phyloP scores from a whole-genome alignment of 163 green algal genomes.

The Picocystis sp. region DNA sequence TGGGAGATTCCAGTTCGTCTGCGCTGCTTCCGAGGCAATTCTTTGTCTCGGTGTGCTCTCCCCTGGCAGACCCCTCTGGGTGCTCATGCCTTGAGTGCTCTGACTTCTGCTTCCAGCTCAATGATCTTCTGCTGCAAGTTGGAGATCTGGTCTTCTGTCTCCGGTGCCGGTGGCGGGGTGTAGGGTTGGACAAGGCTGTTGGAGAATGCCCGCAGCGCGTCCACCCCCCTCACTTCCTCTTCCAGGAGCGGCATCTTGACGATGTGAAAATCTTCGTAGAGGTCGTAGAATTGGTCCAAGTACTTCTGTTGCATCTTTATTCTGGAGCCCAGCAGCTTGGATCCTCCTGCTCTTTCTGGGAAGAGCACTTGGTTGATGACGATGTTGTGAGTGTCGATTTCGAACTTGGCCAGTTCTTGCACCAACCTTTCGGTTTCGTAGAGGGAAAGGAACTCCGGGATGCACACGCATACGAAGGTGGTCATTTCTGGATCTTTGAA shows the following conservation, averaged over 20 bases:
- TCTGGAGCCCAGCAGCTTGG: conserved; percentile 54
- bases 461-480: conserved; percentile 96
- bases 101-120: conserved; percentile 6
- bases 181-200: conserved; percentile 41
- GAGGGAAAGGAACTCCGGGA: conserved; percentile 91
- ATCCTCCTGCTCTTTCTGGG: conserved; percentile 12
- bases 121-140: conserved; percentile 12
- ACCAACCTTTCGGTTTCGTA: conserved; percentile 96
- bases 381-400: conserved; percentile 90
- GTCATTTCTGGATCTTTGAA: conserved; percentile 83
- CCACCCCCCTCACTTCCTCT: conserved; percentile 38
- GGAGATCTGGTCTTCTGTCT: conserved; percentile 14
- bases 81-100: too few species aligned
- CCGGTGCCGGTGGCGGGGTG: conserved; percentile 16
- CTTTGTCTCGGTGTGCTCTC: too few species aligned
- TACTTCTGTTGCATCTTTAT: conserved; percentile 87
- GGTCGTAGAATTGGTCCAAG: conserved; percentile 78
- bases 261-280: conserved; percentile 97
- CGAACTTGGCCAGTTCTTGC: conserved; percentile 86
- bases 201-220: conserved; percentile 49
- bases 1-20: too few species aligned
- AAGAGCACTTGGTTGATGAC: conserved; percentile 86
- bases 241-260: conserved; percentile 21
- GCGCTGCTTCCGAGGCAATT: too few species aligned
- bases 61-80: too few species aligned